Base-by-base conservation (phyloP, 2,329 filamentous ascomycete genomes). In the Penicillium vulpinum region DNA sequence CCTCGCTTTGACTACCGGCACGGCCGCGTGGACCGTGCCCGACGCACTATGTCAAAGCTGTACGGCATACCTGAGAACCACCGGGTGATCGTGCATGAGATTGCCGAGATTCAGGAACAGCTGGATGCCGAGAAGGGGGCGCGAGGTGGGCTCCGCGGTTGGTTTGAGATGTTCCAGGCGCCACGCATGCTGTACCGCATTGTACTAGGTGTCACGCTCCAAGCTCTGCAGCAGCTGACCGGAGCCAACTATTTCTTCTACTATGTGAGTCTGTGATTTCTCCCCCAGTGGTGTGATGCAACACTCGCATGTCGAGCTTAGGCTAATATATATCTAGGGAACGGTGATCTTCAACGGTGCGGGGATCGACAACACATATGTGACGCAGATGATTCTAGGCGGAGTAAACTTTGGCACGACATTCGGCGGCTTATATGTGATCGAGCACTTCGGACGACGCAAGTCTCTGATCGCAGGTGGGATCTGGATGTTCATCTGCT, bases 381-480 rank as follows among this genome's bases (percentile, higher is more conserved):
- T 83, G 54, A 86, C 83, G 0, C 85, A 88, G 65, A 83, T 89
- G 66, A 88, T 89, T 53, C 78, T 88, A 5, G 78, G 78, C n/a
- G 84, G 84, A 21, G 85, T 90, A 65, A 90, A 91, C 67, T 86
- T 90, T 22, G 80, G 77, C 55, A 83, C 81, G 62, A 89, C 87
- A 2, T 85, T 90, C 55, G 81, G 81, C 48, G 87, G 87, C 35
- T 77, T 91, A 6, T 90, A 85, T 65, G 80, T 90, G 18, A 86
- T 90, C 1, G 86, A 90, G 69, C 83, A 81, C 62, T 87, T 81
- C 59, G 88, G 88, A 31, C 85, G 89, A 15, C 85, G 89, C 57
- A 83, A 83, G 74, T 87, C 86, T 1, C 78, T 92, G 7, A 83
- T 90, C 61, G 66, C 83, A 21, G 88, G 88, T 45, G 86, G 83